Evolutionary conservation across 768 basidiomycete genomes (phyloP), one percentile per base, ranked within the genome.

Genomic region (Boletus patriciae): DNA sequence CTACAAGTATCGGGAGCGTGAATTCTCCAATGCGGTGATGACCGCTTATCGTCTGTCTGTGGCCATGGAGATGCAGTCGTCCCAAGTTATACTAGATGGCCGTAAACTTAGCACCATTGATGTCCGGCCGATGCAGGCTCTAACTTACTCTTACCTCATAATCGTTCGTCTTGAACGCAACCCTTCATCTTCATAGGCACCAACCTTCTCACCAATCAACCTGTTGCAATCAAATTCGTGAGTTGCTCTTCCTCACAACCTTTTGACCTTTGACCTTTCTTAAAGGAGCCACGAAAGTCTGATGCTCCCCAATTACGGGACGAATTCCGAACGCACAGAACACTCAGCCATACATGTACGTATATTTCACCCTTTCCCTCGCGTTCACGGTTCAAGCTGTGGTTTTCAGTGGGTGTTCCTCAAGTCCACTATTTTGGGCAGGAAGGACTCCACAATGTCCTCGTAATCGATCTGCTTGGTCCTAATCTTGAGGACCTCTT

Each of bases 371-470:
- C 37, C 48, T 34, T n/a, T 41, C 49, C 31, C 50, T 51, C 42
- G 27, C 52, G 44, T 62, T 56, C 60, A 48, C 55, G 59, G 57
- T 54, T 60, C 47, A 54, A 57, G 53, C 29, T 41, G 16, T 44
- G 34, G 18, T 37, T 58, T 60, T 31, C 72, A 98, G 96, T 86
- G 61, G 96, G 96, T 53, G 92, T 99, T 51, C 96, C 96, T 3
- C 95, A 98, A 73, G 97, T 98, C 31, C 94, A 98, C 76, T 90
- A 99, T 79, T 99, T 98, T 68, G 96, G 96, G 46, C 94, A 97
- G 73, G 96, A 99, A 74, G 97, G 96, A 15, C 81, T 98, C 41
- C 97, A 99, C 77, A 99, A 99, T 73, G 92, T 92, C 54, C 83
- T 92, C 48, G 90, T 91, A 71, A 91, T 95, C 58, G 96, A 99